phyloP scores from a whole-genome alignment of 495 filamentous ascomycete species.

The Penicillium arizonense region DNA sequence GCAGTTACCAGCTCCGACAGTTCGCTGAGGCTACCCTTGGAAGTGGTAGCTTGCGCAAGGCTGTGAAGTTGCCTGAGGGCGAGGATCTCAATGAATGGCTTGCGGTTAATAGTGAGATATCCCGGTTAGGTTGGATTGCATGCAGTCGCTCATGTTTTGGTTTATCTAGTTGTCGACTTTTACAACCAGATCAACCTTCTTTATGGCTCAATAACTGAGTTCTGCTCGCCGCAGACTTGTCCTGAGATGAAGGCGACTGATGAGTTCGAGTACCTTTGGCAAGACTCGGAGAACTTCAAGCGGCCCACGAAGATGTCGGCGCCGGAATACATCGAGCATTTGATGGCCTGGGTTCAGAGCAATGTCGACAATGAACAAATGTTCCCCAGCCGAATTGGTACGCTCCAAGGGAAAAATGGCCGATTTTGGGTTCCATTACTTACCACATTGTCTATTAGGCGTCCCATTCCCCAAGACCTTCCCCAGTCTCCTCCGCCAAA shows the following conservation, averaged over 20 bases:
- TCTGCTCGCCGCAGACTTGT: slow-evolving; percentile 94
- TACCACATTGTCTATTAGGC: slow-evolving; percentile 45
- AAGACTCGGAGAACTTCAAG: slow-evolving; percentile 90
- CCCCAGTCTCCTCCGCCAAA: slow-evolving; percentile 78
- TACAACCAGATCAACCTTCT: slow-evolving; percentile 99
- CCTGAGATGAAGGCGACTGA: slow-evolving; percentile 99
- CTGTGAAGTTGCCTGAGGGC: slow-evolving; percentile 93
- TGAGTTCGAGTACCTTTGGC: slow-evolving; percentile 99
- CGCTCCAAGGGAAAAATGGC: slow-evolving; percentile 7
- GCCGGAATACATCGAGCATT: slow-evolving; percentile 93
- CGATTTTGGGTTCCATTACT: not conserved
- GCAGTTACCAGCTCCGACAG: slow-evolving; percentile 92
- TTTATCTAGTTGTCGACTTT: slow-evolving; percentile 84
- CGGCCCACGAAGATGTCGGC: slow-evolving; percentile 97
- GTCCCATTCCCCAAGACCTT: slow-evolving; percentile 96
- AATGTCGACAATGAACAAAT: slow-evolving; percentile 95
- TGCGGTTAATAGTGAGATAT: slow-evolving; percentile 79
- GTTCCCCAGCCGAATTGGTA: slow-evolving; percentile 89
- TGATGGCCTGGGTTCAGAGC: slow-evolving; percentile 94
- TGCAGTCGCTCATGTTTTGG: slow-evolving; percentile 3
- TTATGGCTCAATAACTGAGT: slow-evolving; percentile 97
- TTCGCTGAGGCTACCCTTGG: slow-evolving; percentile 97
- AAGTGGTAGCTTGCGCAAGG: slow-evolving; percentile 91
- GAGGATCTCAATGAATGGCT: slow-evolving; percentile 98
- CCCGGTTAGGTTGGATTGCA: not conserved